Evolutionary conservation across 768 basidiomycete species (phyloP), one percentile per base, ranked within the genome.

Genomic region (Boletus rubropictus): DNA sequence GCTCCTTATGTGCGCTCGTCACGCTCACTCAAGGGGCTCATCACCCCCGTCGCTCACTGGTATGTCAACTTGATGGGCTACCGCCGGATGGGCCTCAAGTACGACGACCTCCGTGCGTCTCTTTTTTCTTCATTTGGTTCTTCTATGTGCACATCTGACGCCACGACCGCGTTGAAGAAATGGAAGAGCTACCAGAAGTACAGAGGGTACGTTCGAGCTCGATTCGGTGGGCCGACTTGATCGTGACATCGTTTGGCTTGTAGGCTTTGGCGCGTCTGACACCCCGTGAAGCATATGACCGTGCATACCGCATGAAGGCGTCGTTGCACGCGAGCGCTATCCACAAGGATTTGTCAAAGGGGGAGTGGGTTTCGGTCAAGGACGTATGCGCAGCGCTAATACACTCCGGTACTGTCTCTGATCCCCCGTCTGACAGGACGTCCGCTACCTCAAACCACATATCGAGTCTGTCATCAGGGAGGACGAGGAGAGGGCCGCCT

Each of bases 51-150:
- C 46, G 88, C 92, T 7, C 74, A 78, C 56, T 86, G 84, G 79
- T 97, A 96, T 62, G 84, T 84, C 57, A 66, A 86, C 64, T 70
- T 84, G 44, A 67, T 84, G 32, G 92, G 94, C 33, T 89, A 93
- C 76, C 80, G 95, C 57, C 76, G 82, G 61, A 76, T 89, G 61
- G 95, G 95, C 56, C 80, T 97, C 70, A 82, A 78, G 62, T 94
- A 96, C 66, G 95, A 99, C 67, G 95, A 99, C 77, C 80, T 99
- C 61, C 74, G 89, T 92, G 57, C 68, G 89, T 79, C 44, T 53
- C 0, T 12, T 35, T 14, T 5, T 2, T 29, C 0, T 20, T 3
- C 40, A 14, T 22, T 2, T 29, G 11, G 7, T 7, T 12, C 29
- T 22, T n/a, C 1, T 27, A 9, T 6, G 10, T 11, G 11, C 12